Base-by-base conservation (phyloP, 2,329 filamentous ascomycete species). In the Falciphora oryzae region DNA sequence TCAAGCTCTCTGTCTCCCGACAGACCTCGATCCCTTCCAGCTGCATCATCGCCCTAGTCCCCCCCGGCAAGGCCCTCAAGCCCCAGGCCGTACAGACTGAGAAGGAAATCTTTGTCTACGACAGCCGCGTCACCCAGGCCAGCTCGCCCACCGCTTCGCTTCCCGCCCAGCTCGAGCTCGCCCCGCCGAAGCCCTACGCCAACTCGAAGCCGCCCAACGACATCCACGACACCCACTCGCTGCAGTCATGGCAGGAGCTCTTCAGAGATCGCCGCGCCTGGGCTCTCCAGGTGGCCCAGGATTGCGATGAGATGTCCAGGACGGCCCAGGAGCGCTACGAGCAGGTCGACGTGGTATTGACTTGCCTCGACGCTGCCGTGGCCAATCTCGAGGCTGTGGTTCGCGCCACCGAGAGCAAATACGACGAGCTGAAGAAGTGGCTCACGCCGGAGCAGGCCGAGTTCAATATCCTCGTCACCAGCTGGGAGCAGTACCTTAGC, bases 21-120 rank as follows among this genome's bases (percentile, higher is more conserved):
- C 86, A 89, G 72, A 90, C 88, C 63, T 85, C 86, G 58, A 92
- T 99, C 69, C 85, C 91, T 22, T 74, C 85, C 57, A 85, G 91
- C 70, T 88, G 91, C 76, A 91, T 98, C 75, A 93, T 99, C 69
- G 83, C 94, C 69, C 87, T 99, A 78, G 97, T 93, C 18, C 83
- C 87, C 4, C 87, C 91, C 69, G 94, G 94, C 61, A 93, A 91
- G 77, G 91, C 92, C 71, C 87, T 95, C 72, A 93, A 93, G 77
- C 81, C 88, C 50, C 90, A 94, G 73, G 90, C 87, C 50, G 83
- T 97, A 61, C 85, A 92, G 68, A 87, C 86, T 50, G 94, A 97
- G 89, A 91, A 87, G 69, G 93, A 98, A 75, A 88, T 99, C 65
- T 98, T 91, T 74, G 86, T 98, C 63, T 99, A 96, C 77, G 93